phyloP scores from a whole-genome alignment of 352 stramenopile species.

The Pythium diclinum region DNA sequence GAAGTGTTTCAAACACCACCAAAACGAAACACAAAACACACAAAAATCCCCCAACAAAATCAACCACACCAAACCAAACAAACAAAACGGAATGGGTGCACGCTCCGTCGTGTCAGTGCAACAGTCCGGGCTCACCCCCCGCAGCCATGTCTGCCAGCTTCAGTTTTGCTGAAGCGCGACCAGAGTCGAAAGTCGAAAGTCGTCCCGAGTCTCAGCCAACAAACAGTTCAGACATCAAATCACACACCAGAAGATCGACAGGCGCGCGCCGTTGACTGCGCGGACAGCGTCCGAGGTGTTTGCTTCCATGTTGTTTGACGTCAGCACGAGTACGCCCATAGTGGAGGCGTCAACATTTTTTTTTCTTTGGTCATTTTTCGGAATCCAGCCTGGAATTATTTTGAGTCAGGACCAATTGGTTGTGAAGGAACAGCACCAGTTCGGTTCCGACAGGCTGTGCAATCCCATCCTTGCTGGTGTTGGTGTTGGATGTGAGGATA shows the following conservation, averaged over 20 bases:
- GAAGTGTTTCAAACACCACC: not conserved
- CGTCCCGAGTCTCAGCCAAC: not conserved
- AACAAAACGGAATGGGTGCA: not conserved
- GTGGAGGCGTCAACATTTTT: not conserved
- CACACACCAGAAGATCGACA: not conserved
- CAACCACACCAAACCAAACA: too few relatives aligned
- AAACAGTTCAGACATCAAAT: not conserved
- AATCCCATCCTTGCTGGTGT: not conserved
- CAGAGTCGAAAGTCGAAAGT: not conserved
- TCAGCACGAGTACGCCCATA: not conserved
- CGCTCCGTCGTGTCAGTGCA: not conserved
- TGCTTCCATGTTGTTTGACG: not conserved
- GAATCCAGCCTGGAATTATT: not conserved
- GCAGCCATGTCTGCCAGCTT: conserved; percentile 2
- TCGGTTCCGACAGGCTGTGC: not conserved
- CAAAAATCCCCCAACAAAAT: conserved; percentile 1
- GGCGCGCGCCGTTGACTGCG: not conserved
- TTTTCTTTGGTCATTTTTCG: not conserved
- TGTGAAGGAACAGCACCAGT: not conserved
- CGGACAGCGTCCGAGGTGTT: not conserved
- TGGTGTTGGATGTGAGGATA: not conserved
- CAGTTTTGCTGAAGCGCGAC: conserved; percentile 2
- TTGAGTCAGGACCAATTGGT: not conserved
- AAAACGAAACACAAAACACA: not conserved
- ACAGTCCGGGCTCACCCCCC: not conserved